Base-by-base conservation (phyloP, 192 early-diverging fungal genomes). In the Coemansia reversa region DNA sequence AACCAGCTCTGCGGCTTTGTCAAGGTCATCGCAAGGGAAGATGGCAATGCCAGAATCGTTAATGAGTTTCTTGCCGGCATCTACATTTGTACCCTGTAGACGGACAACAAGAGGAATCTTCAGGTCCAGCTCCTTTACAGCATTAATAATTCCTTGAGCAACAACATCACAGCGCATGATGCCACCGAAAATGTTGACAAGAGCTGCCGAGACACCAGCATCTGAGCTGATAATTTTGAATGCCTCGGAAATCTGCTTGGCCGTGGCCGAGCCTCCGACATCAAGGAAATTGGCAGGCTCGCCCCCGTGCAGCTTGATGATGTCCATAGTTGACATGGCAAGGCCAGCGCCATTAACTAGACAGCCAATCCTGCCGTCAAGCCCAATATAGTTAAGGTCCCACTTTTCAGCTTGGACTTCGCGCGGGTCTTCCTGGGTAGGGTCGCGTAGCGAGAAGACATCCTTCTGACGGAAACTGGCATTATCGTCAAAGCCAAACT, bases 241-340 rank as follows among this genome's bases (percentile, higher is more conserved):
- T 33, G 97, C 97, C 75, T 97, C 96, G 52, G 91, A 93, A 65
- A 99, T 95, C 83, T 95, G 94, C 65, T 95, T 88, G 57, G 94
- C 87, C 22, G 90, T 93, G 57, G 97, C 95, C 70, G 93, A 90
- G 68, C 97, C 97, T 65, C 97, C 97, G 66, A 99, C 97, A 79
- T 99, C 95, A 60, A 99, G 87, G 84, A 99, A 99, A 87, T 99
- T 99, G 73, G 95, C 97, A 8, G 97, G 97, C 65, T 93, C 92
- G 39, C 97, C 97, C 60, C 95, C 97, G 84, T 99, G 89, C 55
- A 99, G 86, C 86, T 99, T 97, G 82, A 99, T 97, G 71, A 99
- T 99, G 81, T 99, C 97, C 95, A 97, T 99, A 58, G 97, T 99
- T 55, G 97, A 91, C 97, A 97, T 99, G 76, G 95, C 97, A 42